Evolutionary conservation across 306 rosid species (phyloP).

Genomic region (Vigna mungo): DNA sequence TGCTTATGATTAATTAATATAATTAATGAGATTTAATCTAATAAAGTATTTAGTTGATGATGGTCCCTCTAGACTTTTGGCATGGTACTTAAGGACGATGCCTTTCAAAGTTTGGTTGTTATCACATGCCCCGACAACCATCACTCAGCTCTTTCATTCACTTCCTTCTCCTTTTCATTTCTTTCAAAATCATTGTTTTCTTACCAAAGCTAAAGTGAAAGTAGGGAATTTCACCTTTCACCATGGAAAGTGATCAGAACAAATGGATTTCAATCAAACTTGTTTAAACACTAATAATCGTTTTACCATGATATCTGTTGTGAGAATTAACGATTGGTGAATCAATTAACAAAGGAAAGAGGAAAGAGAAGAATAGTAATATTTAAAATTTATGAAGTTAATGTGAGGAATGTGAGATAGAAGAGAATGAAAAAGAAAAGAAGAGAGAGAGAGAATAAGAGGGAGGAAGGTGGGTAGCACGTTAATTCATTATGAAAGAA

Average conservation of each 20-base stretch:
- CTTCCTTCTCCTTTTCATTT: conserved; percentile 38
- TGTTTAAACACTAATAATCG: neutral
- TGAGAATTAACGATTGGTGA: neutral
- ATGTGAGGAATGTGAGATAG: conserved; percentile 1
- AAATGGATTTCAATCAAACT: neutral
- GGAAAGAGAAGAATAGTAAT: conserved; percentile 15
- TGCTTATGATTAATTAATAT: conserved; percentile 52
- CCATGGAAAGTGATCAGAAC: conserved; percentile 3
- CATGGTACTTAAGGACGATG: conserved; percentile 38
- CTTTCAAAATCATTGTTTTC: conserved; percentile 23
- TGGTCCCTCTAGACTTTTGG: conserved; percentile 43
- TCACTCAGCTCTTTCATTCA: conserved; percentile 34
- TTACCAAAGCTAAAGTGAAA: conserved; percentile 44
- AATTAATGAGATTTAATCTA: conserved; percentile 6
- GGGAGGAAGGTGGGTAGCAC: conserved; percentile 52
- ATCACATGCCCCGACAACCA: conserved; percentile 56
- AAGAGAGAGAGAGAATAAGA: neutral
- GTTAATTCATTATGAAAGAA: conserved; percentile 61
- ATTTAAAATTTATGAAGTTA: conserved; percentile 36
- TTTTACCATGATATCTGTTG: neutral
- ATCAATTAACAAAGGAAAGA: neutral
- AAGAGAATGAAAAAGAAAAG: conserved; percentile 10
- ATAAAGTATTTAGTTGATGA: conserved; percentile 13
- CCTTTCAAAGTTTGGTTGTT: conserved; percentile 48
- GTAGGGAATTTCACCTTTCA: conserved; percentile 40